phyloP scores from a whole-genome alignment of 2,329 filamentous ascomycete species.

The Cladosporium sp. region DNA sequence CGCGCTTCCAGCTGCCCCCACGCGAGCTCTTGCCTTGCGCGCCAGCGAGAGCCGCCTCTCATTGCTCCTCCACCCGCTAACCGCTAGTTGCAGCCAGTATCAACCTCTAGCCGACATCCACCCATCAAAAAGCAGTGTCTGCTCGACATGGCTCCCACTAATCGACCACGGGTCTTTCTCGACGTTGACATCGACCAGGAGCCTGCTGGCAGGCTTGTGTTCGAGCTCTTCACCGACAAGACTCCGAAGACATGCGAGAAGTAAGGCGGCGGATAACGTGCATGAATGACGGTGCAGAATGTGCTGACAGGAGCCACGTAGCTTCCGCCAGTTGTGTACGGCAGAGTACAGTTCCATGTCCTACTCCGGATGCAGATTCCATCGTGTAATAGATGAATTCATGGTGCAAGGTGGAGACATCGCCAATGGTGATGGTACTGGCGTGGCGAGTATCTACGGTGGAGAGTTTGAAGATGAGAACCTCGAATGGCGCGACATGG shows the following conservation, averaged over 20 bases:
- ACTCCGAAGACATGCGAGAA: conserved; percentile 45
- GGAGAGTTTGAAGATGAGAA: conserved; percentile 40
- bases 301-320: conserved; percentile 23
- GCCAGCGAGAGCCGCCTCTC: not conserved
- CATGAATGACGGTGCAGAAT: not conserved
- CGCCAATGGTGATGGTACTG: conserved; percentile 38
- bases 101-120: not conserved
- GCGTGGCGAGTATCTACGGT: conserved; percentile 38
- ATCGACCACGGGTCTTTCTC: conserved; percentile 38
- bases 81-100: not conserved
- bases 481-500: conserved; percentile 38
- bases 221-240: conserved; percentile 45
- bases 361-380: conserved; percentile 37
- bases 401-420: conserved; percentile 44
- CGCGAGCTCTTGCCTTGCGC: not conserved
- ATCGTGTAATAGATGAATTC: conserved; percentile 41
- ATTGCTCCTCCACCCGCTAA: not conserved
- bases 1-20: not conserved
- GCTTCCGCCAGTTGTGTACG: conserved; percentile 43
- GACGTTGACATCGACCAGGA: conserved; percentile 39
- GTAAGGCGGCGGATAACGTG: conserved; percentile 26
- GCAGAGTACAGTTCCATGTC: conserved; percentile 34
- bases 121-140: not conserved
- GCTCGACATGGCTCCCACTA: conserved; percentile 2
- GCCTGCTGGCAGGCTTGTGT: conserved; percentile 39